These are phyloP conservation scores for Dendrocalamus sinicus DNA, from an alignment of 176 grass and related monocot genomes.

Conservation along the genomic window DNA sequence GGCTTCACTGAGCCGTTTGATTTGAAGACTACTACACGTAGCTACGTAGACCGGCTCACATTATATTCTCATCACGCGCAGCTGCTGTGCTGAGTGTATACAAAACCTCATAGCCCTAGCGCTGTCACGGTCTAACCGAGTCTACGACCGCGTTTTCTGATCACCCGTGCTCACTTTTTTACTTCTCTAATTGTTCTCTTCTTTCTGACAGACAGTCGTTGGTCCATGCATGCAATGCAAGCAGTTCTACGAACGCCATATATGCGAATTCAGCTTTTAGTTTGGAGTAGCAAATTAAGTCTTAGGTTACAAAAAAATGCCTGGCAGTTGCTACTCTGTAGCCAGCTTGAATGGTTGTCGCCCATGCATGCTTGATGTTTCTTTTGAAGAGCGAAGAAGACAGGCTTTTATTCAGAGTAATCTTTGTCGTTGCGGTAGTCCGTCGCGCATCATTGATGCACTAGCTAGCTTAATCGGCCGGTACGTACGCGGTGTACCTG, in stretches of 20 bases:
- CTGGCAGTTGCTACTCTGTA: not conserved
- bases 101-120: slow-evolving; percentile 13
- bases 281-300: not conserved
- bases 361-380: no score
- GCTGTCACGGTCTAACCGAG: slow-evolving; percentile 14
- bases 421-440: not conserved
- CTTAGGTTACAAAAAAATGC: not conserved
- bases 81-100: slow-evolving; percentile 19
- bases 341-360: not conserved
- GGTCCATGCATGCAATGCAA: not conserved
- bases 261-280: not conserved
- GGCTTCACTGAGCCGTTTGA: slow-evolving; percentile 29
- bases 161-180: slow-evolving; percentile 35
- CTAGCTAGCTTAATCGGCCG: not conserved
- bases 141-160: slow-evolving; percentile 44
- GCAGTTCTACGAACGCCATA: not conserved
- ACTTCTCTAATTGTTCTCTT: not conserved
- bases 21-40: slow-evolving; percentile 23
- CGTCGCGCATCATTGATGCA: not conserved
- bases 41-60: slow-evolving; percentile 25
- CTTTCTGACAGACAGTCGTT: not conserved
- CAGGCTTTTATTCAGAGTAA: not conserved
- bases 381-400: not conserved
- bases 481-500: not conserved
- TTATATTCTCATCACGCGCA: slow-evolving; percentile 19